Evolutionary conservation across 2,329 filamentous ascomycete genomes (phyloP).

Genomic region (Bipolaris zeicola): DNA sequence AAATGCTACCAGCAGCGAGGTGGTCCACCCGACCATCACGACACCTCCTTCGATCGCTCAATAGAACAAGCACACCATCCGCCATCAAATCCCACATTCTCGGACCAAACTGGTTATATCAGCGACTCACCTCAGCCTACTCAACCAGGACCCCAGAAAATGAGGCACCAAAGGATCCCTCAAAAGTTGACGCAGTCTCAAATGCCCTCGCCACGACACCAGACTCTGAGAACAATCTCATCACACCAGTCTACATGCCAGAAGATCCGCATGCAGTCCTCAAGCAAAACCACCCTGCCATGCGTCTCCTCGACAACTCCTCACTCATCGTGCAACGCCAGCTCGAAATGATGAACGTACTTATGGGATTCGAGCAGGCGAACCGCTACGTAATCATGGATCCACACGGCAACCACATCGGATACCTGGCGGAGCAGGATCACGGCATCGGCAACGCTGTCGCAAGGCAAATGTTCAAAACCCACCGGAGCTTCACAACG

Average conservation of each 20-base stretch:
- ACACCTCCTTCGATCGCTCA: slow-evolving; percentile 28
- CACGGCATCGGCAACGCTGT: slow-evolving; percentile 62
- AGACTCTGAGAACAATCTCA: slow-evolving; percentile 55
- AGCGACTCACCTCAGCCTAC: slow-evolving; percentile 14
- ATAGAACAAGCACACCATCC: slow-evolving; percentile 27
- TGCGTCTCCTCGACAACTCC: slow-evolving; percentile 64
- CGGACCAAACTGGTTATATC: slow-evolving; percentile 23
- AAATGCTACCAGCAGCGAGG: slow-evolving; percentile 35
- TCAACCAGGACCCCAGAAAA: slow-evolving; percentile 17
- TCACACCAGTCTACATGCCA: slow-evolving; percentile 66
- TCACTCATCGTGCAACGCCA: slow-evolving; percentile 67
- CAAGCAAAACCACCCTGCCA: slow-evolving; percentile 63
- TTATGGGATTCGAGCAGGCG: slow-evolving; percentile 70
- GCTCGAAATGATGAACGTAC: slow-evolving; percentile 69
- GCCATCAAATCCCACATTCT: slow-evolving; percentile 32
- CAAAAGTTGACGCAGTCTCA: slow-evolving; percentile 52
- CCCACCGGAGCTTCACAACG: slow-evolving; percentile 67
- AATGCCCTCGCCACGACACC: slow-evolving; percentile 52
- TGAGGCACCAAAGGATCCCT: slow-evolving; percentile 19
- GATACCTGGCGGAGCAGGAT: slow-evolving; percentile 68
- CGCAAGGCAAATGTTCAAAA: slow-evolving; percentile 64
- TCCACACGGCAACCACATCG: slow-evolving; percentile 66
- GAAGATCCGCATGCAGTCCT: slow-evolving; percentile 65
- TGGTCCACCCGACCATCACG: slow-evolving; percentile 39
- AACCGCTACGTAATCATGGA: slow-evolving; percentile 71